These are phyloP conservation scores for Fusarium lyarnte DNA, from an alignment of 2,329 filamentous ascomycete genomes.

Conservation along the genomic window DNA sequence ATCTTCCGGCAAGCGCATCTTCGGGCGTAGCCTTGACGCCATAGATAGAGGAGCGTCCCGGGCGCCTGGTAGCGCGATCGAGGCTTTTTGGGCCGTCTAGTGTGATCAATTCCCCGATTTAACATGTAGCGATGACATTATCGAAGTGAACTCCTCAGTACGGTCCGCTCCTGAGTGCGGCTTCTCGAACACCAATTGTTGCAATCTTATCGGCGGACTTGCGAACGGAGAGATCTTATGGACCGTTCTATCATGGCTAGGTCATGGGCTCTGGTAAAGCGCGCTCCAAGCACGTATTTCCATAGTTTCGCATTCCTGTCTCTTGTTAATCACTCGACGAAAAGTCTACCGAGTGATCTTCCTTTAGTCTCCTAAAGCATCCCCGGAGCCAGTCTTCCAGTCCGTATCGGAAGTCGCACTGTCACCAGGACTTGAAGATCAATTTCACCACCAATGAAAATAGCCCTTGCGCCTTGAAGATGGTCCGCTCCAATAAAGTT, in stretches of 20 bases:
- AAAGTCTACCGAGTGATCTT: not conserved
- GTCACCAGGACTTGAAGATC: fast-evolving
- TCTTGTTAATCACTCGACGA: too few species aligned
- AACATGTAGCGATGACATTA: fast-evolving
- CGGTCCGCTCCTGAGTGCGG: not conserved
- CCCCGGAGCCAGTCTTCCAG: not conserved
- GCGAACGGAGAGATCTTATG: fast-evolving
- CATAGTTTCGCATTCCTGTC: not conserved
- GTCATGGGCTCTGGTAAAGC: not conserved
- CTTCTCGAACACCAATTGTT: not conserved
- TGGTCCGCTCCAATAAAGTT: not conserved
- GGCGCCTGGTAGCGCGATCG: not conserved
- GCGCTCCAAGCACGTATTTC: not conserved
- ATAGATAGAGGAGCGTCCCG: fast-evolving
- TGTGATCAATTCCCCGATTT: too few species aligned
- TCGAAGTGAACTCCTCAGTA: not conserved
- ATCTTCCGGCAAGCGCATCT: fast-evolving
- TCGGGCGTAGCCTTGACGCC: not conserved
- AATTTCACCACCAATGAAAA: not conserved
- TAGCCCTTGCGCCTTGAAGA: fast-evolving
- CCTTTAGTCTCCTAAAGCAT: not conserved
- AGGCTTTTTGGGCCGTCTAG: not conserved
- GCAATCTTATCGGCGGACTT: fast-evolving
- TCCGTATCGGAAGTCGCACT: not conserved
- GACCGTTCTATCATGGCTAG: too few species aligned